Percentiles rank a stretch among this genome's conserved stretches.
Evolutionary conservation across 2,329 filamentous ascomycete genomes (phyloP).

Genomic region (Dactylellina cionopaga): DNA sequence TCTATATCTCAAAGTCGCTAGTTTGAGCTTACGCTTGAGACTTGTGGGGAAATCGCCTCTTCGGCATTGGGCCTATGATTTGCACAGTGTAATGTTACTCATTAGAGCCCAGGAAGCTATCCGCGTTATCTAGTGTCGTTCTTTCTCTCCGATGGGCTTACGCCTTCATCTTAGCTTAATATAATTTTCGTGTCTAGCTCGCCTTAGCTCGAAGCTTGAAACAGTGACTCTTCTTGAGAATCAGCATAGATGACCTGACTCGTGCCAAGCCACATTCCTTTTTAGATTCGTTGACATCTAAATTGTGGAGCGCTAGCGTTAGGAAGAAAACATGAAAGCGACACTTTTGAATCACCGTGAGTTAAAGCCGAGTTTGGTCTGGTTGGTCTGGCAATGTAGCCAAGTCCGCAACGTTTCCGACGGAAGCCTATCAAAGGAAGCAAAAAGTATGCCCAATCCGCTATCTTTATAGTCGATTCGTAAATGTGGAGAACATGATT

Average conservation of each 20-base stretch:
- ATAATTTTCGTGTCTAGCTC: neutral
- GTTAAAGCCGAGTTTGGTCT: neutral
- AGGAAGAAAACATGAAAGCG: too few species aligned
- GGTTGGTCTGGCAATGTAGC: neutral
- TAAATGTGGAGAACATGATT: neutral
- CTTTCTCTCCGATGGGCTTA: neutral
- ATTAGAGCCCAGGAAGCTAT: neutral
- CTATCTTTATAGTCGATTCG: neutral
- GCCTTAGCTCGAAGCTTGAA: neutral
- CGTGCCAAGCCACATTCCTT: too few species aligned
- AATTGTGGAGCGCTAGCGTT: too few species aligned
- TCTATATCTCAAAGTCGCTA: too few species aligned
- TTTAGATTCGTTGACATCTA: too few species aligned
- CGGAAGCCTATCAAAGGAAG: neutral
- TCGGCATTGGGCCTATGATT: neutral
- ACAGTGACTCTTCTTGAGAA: neutral
- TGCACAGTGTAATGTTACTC: too few species aligned
- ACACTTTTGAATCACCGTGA: neutral
- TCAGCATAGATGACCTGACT: neutral
- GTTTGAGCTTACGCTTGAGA: too few species aligned
- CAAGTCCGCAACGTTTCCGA: neutral
- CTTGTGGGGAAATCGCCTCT: too few species aligned
- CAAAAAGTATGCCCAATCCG: neutral
- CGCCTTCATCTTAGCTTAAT: conserved; percentile 7
- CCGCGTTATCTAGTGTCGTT: neutral